Base-by-base conservation (phyloP, 257 asterid genomes). In the Prunella vulgaris region DNA sequence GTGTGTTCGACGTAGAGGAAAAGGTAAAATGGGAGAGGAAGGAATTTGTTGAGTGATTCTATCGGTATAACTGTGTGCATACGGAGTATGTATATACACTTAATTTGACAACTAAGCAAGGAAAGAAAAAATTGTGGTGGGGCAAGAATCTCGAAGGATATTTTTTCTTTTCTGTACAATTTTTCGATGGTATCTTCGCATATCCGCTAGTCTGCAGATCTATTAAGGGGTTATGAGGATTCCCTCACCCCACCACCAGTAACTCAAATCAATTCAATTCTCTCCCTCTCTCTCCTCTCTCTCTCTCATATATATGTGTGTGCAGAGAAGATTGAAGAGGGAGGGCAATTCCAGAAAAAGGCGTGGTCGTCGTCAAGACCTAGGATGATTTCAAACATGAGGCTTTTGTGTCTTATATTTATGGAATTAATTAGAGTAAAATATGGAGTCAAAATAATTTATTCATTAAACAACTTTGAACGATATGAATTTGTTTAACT, bases 181-280 rank as follows among this genome's bases (percentile, higher is more conserved):
- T 72, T 32, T 49, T 9, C 17, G 20, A 53, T 21, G 74, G 70
- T 60, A 56, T 74, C 68, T 76, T 66, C 32, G 24, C 58, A 74
- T 70, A 49, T 66, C n/a, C 58, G 73, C 4, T 70, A 15, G 40
- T 75, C 33, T 25, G 72, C 76, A 74, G 82, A 81, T 81, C 82
- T 77, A 72, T 54, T 24, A 18, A 20, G 44, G 18, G 66, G 42
- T 46, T 68, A 42, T 64, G 79, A 13, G 71, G 81, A 65, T 68
- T 52, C 73, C 64, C 24, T 15, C 56, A 15, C 24, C 24, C 56
- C 56, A 49, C 12, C 56, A 15, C 56, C 56, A n/a, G n/a, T n/a
- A n/a, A n/a, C n/a, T n/a, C n/a, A n/a, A n/a, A n/a, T 25, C 52
- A 40, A 13, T 46, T 60, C 1, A 25, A 38, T 44, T 5, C 5